These are phyloP conservation scores for Casuarina equisetifolia DNA, from an alignment of 306 rosid genomes.

Conservation along the genomic window DNA sequence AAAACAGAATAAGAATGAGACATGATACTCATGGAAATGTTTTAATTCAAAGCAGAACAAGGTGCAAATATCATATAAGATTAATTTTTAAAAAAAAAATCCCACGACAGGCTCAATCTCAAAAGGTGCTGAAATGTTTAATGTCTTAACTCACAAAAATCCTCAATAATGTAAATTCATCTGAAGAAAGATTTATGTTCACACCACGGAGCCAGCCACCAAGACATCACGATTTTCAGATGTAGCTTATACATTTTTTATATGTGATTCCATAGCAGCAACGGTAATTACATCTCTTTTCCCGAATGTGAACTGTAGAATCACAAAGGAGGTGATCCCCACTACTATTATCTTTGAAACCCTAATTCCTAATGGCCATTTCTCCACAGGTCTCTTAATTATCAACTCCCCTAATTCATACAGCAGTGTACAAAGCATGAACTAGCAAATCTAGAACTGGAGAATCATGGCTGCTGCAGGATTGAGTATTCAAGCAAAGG, in stretches of 20 bases:
- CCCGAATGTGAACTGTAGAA: not conserved
- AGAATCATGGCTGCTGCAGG: not conserved
- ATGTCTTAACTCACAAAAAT: not conserved
- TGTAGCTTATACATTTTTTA: not conserved
- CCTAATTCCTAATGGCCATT: not conserved
- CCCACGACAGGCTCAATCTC: not conserved
- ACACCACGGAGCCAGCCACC: not conserved
- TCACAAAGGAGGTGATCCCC: not conserved
- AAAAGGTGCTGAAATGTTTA: not conserved
- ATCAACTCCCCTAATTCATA: not conserved
- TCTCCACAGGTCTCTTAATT: not conserved
- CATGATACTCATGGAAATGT: no score
- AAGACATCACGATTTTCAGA: not conserved
- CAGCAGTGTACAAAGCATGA: not conserved
- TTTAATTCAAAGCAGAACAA: not conserved
- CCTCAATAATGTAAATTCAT: not conserved
- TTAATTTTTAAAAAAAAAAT: not conserved
- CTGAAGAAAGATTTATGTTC: not conserved
- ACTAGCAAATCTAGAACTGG: not conserved
- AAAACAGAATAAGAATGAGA: not conserved
- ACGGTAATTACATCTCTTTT: not conserved
- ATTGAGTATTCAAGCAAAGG: conserved; percentile 1
- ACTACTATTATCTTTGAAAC: not conserved
- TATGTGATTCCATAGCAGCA: not conserved
- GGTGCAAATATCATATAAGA: not conserved